Evolutionary conservation across 2,329 filamentous ascomycete genomes (phyloP).

Genomic region (Cytospora piceicola): DNA sequence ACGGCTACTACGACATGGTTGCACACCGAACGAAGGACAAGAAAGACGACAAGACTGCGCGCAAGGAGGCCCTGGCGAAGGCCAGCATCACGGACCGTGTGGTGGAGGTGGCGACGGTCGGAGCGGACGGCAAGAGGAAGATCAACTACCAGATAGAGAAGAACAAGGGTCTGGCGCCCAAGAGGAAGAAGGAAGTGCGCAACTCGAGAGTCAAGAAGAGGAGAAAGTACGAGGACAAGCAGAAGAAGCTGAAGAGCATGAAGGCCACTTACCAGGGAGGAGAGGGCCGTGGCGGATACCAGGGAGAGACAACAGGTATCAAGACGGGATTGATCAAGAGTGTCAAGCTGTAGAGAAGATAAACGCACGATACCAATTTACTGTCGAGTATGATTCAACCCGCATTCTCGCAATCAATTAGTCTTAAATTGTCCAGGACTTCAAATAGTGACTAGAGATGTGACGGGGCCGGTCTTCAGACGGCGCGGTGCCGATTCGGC

Average conservation of each 20-base stretch:
- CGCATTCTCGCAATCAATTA: not conserved
- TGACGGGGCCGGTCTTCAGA: not conserved
- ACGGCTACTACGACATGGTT: conserved; percentile 90
- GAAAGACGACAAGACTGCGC: conserved; percentile 70
- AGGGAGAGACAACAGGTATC: conserved; percentile 92
- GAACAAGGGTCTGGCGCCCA: conserved; percentile 92
- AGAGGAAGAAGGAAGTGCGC: conserved; percentile 88
- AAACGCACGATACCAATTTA: not conserved
- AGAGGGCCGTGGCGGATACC: conserved; percentile 82
- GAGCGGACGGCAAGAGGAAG: conserved; percentile 84
- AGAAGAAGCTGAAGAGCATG: conserved; percentile 93
- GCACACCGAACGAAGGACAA: conserved; percentile 71
- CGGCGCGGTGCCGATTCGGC: conserved; percentile 28
- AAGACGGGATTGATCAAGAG: conserved; percentile 93
- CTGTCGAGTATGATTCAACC: not conserved
- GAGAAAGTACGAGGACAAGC: conserved; percentile 93
- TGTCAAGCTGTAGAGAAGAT: conserved; percentile 72
- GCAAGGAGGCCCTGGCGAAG: conserved; percentile 57
- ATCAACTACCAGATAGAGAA: conserved; percentile 95
- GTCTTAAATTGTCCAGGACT: not conserved
- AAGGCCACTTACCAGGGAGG: conserved; percentile 85
- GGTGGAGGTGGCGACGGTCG: conserved; percentile 69
- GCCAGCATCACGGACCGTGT: conserved; percentile 68
- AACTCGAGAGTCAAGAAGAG: conserved; percentile 98
- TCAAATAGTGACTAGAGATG: not conserved